Percentiles rank a stretch among this genome's conserved stretches.
Conservation (phyloP, 768 basidiomycete genomes). For the Boletus subparvulus region DNA sequence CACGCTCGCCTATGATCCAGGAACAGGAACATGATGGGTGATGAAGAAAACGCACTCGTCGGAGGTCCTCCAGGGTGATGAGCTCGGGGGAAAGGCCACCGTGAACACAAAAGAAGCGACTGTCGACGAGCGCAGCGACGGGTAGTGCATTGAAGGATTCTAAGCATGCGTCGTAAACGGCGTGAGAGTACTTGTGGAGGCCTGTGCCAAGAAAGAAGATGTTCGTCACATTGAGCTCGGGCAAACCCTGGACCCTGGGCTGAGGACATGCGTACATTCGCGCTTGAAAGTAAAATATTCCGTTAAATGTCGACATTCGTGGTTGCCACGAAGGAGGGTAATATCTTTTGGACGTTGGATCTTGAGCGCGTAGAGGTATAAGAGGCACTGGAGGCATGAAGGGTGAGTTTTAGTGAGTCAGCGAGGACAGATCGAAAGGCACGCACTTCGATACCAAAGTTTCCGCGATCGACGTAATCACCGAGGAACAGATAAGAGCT, state of each 20-base stretch:
- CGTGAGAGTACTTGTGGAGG: constrained; percentile 32
- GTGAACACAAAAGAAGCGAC: constrained; percentile 96
- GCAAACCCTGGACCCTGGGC: constrained; percentile 1
- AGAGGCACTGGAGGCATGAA: constrained; percentile 58
- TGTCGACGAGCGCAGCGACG: constrained; percentile 87
- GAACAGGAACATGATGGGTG: neutral
- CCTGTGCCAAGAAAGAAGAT: constrained; percentile 19
- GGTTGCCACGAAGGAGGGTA: constrained; percentile 88
- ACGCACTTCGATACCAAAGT: constrained; percentile 78
- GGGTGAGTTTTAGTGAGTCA: neutral
- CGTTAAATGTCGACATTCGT: constrained; percentile 95
- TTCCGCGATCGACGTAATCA: constrained; percentile 96
- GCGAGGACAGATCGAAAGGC: neutral
- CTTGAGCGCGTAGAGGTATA: constrained; percentile 93
- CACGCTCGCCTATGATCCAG: neutral
- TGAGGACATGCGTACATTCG: constrained; percentile 66
- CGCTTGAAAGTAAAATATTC: constrained; percentile 98
- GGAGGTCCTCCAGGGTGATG: constrained; percentile 72
- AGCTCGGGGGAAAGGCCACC: constrained; percentile 93
- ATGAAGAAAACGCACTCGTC: constrained; percentile 45
- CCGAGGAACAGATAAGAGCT: constrained; percentile 92
- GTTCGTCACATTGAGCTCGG: constrained; percentile 5
- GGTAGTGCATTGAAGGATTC: constrained; percentile 89
- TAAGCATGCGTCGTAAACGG: constrained; percentile 90
- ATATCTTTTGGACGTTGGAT: constrained; percentile 84